Evolutionary conservation across 345 rosid genomes (phyloP), one percentile per base, ranked within the genome.

Genomic region (Stellera chamaejasme): DNA sequence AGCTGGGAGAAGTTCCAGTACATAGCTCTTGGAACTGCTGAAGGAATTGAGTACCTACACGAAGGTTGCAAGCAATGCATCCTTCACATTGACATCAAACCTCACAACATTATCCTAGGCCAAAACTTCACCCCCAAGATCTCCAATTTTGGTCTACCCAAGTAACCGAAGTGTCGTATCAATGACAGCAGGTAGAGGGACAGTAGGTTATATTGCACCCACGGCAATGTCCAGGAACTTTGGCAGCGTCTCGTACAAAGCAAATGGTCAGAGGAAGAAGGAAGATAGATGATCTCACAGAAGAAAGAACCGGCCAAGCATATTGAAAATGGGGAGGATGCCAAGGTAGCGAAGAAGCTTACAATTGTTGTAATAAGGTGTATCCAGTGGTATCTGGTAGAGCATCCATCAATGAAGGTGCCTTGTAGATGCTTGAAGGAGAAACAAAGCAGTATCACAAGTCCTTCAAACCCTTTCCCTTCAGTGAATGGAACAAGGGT

Each of bases 251-350:
- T 59, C 63, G 4, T 48, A 59, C 7, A 59, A 48, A 15, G 48
- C 63, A 15, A 59, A 59, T 64, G 69, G 73, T 69, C 2, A 69
- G 73, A 59, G 73, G 73, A 39, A 59, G 58, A 61, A 54, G 44
- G 46, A 64, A 45, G 14, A 39, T 23, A 7, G 39, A 32, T 19
- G 69, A 56, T 15, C 15, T 43, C 25, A 43, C 36, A 43, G 48
- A 2, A 36, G 49, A 56, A 48, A 61, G 43, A 16, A 52, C 50
- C 0, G 51, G 57, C 50, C 42, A 51, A 52, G n/a, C 52, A 13
- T 61, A 61, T 47, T 42, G 59, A 55, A 43, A 13, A 43, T 43
- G 49, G 19, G 27, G 48, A 12, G 59, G 48, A 55, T 11, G 23
- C 48, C 13, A 27, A 26, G 49, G 23, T 55, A 19, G 16, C 13